Evolutionary conservation across 768 basidiomycete genomes (phyloP), one percentile per base, ranked within the genome.

Genomic region (Leucosporidium yakuticum): DNA sequence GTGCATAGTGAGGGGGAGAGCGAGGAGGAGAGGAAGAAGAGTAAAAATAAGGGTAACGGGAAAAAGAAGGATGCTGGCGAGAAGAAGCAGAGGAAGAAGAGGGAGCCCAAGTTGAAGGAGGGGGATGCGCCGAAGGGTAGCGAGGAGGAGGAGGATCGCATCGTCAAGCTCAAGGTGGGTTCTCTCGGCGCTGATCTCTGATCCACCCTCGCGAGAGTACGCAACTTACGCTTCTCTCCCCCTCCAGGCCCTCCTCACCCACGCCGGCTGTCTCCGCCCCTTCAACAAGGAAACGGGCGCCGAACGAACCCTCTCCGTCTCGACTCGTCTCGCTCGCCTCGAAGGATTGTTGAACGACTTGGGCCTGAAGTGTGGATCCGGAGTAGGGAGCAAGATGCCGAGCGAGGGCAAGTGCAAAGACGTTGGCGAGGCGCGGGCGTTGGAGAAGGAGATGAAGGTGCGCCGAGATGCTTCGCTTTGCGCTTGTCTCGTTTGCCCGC

Each of bases 121-220:
- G 65, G 65, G 0, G 65, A 67, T 7, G 54, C 34, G 25, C 47
- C 60, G 20, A 61, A 50, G 44, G 65, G 65, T 0, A 50, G 47
- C 1, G 54, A n/a, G 23, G 65, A 32, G n/a, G 31, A 67, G 47
- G 65, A 67, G 34, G 53, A 25, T 23, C 12, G 60, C 47, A 57
- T 67, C 27, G 17, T 9, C n/a, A 67, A 62, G 48, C 60, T 67
- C 44, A 67, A 67, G 60, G 64, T 65, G 29, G 34, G 63, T n/a
- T 29, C 27, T 44, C 39, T 44, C 14, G 39, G 14, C 14, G 3
- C 39, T 7, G 39, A 8, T 44, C 39, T 44, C 14, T 44, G 3
- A 36, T 36, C n/a, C n/a, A n/a, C n/a, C n/a, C n/a, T n/a, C n/a
- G n/a, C n/a, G n/a, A n/a, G n/a, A n/a, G n/a, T n/a, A n/a, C n/a